Base-by-base conservation (phyloP, 257 asterid genomes). In the Galeopsis tetrahit region DNA sequence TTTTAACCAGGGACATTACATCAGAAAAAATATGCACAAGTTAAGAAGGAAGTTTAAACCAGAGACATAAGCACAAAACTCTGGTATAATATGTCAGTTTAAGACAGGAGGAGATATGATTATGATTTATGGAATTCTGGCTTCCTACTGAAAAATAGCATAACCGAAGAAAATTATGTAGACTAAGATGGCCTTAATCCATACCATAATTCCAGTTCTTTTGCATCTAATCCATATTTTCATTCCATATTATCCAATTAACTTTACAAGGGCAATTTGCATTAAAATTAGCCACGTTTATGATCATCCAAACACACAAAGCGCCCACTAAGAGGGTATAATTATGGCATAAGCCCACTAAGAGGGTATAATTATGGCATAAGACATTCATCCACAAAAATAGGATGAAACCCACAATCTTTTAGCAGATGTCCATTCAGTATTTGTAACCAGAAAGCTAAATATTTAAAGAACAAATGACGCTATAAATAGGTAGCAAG, bases 391-490 rank as follows among this genome's bases (percentile, higher is more conserved):
- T 76, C 57, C 66, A 10, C n/a, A 15, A 11, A 71, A 34, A 66
- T 31, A 46, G 40, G 38, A 13, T 46, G 13, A 36, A 9, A 14
- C n/a, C 61, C 72, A 61, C 40, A 57, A 15, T 38, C 5, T 9
- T 21, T 69, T 63, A 43, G 8, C 13, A 49, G 69, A 43, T 46
- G 66, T 13, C 7, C 7, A 46, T 53, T 33, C 71, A 49, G 52
- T 69, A 28, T 21, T 44, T 35, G 56, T 62, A 6, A 49, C 71
- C 40, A 57, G 42, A 59, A 75, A 49, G 63, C 11, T n/a, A 66
- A 33, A 28, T 32, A n/a, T 44, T 59, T 38, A 66, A 56, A 57
- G 32, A 73, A 51, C 42, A 2, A 40, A 61, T 11, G 49, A 44
- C 33, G n/a, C 42, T 63, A 39, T 67, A 46, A 62, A 61, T 46